phyloP scores from a whole-genome alignment of 805 yeast species.

The Yarrowia porcina region DNA sequence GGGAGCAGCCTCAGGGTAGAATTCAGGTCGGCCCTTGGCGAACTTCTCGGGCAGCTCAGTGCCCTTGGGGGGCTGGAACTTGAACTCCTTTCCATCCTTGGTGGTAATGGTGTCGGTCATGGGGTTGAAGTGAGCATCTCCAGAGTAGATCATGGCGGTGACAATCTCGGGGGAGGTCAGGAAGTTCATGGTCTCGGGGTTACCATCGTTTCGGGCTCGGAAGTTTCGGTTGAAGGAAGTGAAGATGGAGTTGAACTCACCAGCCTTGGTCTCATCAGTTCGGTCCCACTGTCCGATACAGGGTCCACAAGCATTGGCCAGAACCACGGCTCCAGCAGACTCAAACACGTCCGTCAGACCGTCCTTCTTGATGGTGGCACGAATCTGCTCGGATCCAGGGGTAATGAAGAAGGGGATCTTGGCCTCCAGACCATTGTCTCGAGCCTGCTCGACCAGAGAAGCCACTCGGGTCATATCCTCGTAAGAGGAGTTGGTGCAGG shows the following conservation, averaged over 20 bases:
- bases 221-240: constrained; percentile 97
- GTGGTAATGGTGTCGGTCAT: constrained; percentile 71
- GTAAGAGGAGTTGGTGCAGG: constrained; percentile 97
- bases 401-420: constrained; percentile 90
- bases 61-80: constrained; percentile 78
- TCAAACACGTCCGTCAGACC: constrained; percentile 79
- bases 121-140: constrained; percentile 90
- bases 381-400: constrained; percentile 97
- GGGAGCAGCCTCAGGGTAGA: constrained; percentile 71
- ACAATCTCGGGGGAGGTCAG: constrained; percentile 98
- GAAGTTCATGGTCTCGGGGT: constrained; percentile 95
- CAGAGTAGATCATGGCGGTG: constrained; percentile 94
- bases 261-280: constrained; percentile 42
- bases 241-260: constrained; percentile 81
- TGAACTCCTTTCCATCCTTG: constrained; percentile 68
- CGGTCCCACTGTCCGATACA: constrained; percentile 99
- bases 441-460: constrained; percentile 84
- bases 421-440: constrained; percentile 79
- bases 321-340: constrained; percentile 83
- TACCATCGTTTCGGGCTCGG: constrained; percentile 97
- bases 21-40: constrained; percentile 66
- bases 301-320: constrained; percentile 99
- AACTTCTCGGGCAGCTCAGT: constrained; percentile 86
- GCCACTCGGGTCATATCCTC: constrained; percentile 98
- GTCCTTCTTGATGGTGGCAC: constrained; percentile 96